Conservation (phyloP, 768 basidiomycete species). For the Lactarius hatsudake region DNA sequence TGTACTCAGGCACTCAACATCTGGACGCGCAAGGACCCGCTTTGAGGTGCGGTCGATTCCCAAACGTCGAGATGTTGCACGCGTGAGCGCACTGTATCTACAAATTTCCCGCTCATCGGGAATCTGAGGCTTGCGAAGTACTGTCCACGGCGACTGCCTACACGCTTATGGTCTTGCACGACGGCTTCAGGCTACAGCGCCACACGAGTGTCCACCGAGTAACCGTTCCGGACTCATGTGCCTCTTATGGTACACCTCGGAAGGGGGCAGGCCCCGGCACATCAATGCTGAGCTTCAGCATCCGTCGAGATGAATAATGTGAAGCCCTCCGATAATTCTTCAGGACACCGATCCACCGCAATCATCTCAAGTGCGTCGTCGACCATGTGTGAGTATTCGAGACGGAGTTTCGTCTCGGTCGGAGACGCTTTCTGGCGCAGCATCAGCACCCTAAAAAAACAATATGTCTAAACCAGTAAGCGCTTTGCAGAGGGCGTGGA, state of each 20-base stretch:
- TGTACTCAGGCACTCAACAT: too few relatives aligned
- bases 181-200: neutral
- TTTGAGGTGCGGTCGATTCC: too few relatives aligned
- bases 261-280: neutral
- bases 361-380: constrained; percentile 23
- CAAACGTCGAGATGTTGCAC: too few relatives aligned
- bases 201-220: neutral
- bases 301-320: neutral
- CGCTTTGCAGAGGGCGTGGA: neutral
- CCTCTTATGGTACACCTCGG: neutral
- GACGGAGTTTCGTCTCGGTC: constrained; percentile 18
- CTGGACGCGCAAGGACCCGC: too few relatives aligned
- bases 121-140: neutral
- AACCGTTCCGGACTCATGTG: neutral
- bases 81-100: too few relatives aligned
- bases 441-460: constrained; percentile 22
- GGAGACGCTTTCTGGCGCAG: constrained; percentile 22
- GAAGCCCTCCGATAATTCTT: neutral
- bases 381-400: constrained; percentile 10
- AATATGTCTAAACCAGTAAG: neutral
- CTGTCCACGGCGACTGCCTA: neutral
- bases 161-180: neutral
- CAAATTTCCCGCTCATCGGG: neutral
- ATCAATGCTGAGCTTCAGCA: neutral
- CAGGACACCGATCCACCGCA: neutral